Evolutionary conservation across 2,329 filamentous ascomycete species (phyloP), one percentile per base, ranked within the genome.

Genomic region (Clarireedia monteithiana): DNA sequence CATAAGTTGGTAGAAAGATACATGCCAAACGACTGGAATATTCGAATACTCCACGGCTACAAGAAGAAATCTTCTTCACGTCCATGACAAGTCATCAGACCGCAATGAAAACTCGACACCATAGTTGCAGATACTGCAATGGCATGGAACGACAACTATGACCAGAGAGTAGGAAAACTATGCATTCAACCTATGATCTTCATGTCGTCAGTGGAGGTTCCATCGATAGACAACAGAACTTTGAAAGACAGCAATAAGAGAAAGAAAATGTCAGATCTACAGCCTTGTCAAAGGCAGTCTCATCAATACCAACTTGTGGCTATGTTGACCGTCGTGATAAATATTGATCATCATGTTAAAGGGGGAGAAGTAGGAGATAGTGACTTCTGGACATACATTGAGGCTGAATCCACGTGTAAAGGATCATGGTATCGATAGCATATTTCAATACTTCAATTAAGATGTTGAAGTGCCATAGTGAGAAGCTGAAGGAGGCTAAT

Each of bases 311-410:
- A 74, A 72, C 66, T 60, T 73, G 75, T 81, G 76, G 80, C 44
- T 90, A 88, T 86, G 86, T 86, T 86, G 86, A 90, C 86, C 86
- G 86, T 90, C 86, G 86, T 90, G 86, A 89, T 84, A 81, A 81
- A 78, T 42, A 74, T 77, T 77, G 79, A 82, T 87, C 84, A 88
- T 88, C 84, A 85, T 85, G 61, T 73, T 71, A 78, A 66, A 59
- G 58, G 61, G 64, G 60, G 53, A 47, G 48, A 5, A 52, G 45
- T 58, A 57, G 12, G 48, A 30, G 9, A 34, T n/a, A 27, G 26
- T 6, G 17, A 36, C 26, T 24, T 48, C 45, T 7, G 5, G 36
- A 55, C 63, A 49, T 65, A 65, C 63, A 58, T 48, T 27, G 17
- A n/a, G 14, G 12, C 10, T 42, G 20, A 7, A 42, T 42, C 39